phyloP scores from a whole-genome alignment of 345 rosid genomes.

The Jatropha curcas region DNA sequence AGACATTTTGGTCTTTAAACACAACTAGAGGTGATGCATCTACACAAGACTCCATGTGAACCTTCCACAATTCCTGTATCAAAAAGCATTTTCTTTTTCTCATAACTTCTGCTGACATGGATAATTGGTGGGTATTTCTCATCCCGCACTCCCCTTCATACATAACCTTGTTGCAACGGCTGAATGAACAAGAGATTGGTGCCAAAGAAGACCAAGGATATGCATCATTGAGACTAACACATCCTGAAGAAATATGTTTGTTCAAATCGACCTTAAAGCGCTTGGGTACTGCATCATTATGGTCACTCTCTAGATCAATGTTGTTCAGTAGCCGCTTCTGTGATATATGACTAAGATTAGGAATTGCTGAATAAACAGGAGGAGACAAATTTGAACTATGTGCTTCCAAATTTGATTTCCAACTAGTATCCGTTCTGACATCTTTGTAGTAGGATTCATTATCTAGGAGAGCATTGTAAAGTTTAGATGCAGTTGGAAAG shows the following conservation, averaged over 20 bases:
- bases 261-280: conserved; percentile 48
- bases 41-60: conserved; percentile 84
- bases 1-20: conserved; percentile 52
- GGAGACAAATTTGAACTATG: conserved; percentile 26
- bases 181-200: conserved; percentile 54
- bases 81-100: conserved; percentile 37
- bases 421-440: conserved; percentile 24
- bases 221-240: conserved; percentile 22
- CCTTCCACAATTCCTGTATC: conserved; percentile 76
- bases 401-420: conserved; percentile 34
- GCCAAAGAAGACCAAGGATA: conserved; percentile 42
- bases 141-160: conserved; percentile 30
- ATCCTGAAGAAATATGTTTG: conserved; percentile 20
- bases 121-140: conserved; percentile 27
- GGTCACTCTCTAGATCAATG: conserved; percentile 24
- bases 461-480: conserved; percentile 49
- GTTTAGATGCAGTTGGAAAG: conserved; percentile 70
- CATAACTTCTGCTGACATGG: conserved; percentile 44
- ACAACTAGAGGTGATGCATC: conserved; percentile 90
- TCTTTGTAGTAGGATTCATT: conserved; percentile 34
- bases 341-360: conserved; percentile 25
- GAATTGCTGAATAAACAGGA: conserved; percentile 29
- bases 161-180: conserved; percentile 75
- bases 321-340: conserved; percentile 25
- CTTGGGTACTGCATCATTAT: conserved; percentile 37